phyloP scores from a whole-genome alignment of 2,329 filamentous ascomycete genomes.

The Aspergillus aculeatus region DNA sequence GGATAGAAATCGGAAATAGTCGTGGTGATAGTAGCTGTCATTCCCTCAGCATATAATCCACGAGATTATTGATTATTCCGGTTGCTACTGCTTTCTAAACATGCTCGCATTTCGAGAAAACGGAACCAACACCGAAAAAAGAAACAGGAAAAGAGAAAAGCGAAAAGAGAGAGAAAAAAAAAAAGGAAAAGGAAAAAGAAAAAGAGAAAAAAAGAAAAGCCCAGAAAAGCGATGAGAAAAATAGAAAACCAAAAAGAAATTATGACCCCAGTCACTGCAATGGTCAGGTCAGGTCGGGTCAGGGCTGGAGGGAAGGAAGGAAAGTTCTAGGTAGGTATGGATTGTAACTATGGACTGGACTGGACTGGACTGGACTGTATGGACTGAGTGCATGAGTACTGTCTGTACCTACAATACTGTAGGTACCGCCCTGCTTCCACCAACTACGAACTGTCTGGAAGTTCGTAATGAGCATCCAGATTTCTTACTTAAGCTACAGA shows the following conservation, averaged over 20 bases:
- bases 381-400: too few relatives aligned
- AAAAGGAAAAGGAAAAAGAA: slow-evolving; percentile 11
- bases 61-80: slow-evolving; percentile 2
- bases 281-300: too few relatives aligned
- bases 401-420: not conserved
- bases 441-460: too few relatives aligned
- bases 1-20: not conserved
- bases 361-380: too few relatives aligned
- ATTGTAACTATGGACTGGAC: too few relatives aligned
- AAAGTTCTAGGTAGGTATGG: not conserved
- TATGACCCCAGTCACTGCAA: too few relatives aligned
- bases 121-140: slow-evolving; percentile 17
- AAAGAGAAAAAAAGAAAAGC: slow-evolving; percentile 8
- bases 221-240: not conserved
- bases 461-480: not conserved
- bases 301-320: not conserved
- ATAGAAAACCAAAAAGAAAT: not conserved
- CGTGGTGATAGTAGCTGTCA: not conserved
- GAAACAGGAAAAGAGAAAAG: slow-evolving; percentile 1
- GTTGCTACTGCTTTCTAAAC: not conserved
- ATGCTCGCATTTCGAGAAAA: not conserved
- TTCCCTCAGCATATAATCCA: not conserved
- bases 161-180: slow-evolving; percentile 4
- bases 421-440: not conserved
- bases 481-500: too few relatives aligned